Evolutionary conservation across 140 eudicot species (phyloP), one percentile per base, ranked within the genome.

Genomic region (Bidens hawaiensis): DNA sequence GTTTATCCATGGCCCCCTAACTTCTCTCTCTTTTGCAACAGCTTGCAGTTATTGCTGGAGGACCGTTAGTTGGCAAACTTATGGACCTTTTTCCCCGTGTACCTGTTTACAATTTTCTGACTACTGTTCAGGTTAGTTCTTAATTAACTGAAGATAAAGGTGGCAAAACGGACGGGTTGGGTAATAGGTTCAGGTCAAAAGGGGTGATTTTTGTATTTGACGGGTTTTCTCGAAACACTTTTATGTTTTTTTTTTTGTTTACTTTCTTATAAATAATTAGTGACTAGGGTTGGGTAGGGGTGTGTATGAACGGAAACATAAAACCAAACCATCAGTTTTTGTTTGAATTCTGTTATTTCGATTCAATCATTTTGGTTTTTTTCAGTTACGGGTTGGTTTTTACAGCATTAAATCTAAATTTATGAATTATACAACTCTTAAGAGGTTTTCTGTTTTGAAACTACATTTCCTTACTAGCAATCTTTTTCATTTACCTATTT

Each of bases 21-120:
- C 68, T 40, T 46, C 26, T 19, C 22, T 7, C 26, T 78, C 6
- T 70, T 60, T 69, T 69, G 61, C 22, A 43, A 56, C 84, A 90
- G 96, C 79, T 90, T 74, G 94, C 95, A 31, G 83, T 91, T 42
- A 82, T 91, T 54, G 71, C 74, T 58, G 96, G 94, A 63, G 98
- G 93, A 24, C 98, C 98, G 24, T 68, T 91, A 68, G 91, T 87
- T 40, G 98, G 98, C 50, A 80, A 84, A 31, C 85, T 91, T 23
- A 87, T 91, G 98, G 98, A 91, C 75, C 78, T 76, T 33, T 87
- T 79, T 63, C 98, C 98, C 22, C 83, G 98, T 69, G 88, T 91
- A 41, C 86, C 82, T 59, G 82, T 95, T 8, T 91, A 79, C 76
- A 82, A 71, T 64, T 69, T 76, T 75, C 72, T 91, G 80, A 76